These are phyloP conservation scores for Colletotrichum lupini DNA, from an alignment of 2,329 filamentous ascomycete genomes.

Conservation along the genomic window DNA sequence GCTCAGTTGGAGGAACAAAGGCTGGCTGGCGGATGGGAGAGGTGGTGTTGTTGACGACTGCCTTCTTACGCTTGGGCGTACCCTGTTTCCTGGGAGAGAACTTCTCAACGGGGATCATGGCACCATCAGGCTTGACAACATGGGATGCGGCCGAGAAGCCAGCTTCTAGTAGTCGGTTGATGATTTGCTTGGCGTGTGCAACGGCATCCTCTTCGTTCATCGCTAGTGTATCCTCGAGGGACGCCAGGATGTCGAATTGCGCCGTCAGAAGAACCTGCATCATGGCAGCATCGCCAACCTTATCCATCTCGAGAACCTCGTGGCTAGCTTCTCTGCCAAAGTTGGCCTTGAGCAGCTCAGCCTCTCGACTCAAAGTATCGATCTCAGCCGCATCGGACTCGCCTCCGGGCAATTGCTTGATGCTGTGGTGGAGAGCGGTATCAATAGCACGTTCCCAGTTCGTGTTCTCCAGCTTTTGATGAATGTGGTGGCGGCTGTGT, in stretches of 20 bases:
- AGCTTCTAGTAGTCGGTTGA: constrained; percentile 81
- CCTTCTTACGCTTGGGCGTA: constrained; percentile 81
- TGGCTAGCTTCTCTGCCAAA: constrained; percentile 83
- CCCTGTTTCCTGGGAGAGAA: constrained; percentile 78
- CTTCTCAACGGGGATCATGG: constrained; percentile 68
- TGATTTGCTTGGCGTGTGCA: constrained; percentile 79
- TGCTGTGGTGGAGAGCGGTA: constrained; percentile 85
- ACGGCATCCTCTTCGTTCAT: constrained; percentile 90
- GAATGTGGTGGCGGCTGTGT: constrained; percentile 88
- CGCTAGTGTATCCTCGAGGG: constrained; percentile 81
- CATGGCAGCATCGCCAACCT: constrained; percentile 78
- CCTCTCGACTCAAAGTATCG: constrained; percentile 80
- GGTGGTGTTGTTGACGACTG: constrained; percentile 49
- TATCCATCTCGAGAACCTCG: constrained; percentile 86
- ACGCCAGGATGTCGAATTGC: constrained; percentile 90
- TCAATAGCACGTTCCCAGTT: constrained; percentile 92
- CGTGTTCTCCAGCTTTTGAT: constrained; percentile 81
- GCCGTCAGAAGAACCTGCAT: constrained; percentile 87
- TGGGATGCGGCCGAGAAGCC: constrained; percentile 82
- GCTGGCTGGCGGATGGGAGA: constrained; percentile 59
- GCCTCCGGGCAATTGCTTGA: constrained; percentile 80
- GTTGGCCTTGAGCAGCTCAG: constrained; percentile 84
- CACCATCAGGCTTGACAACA: constrained; percentile 89
- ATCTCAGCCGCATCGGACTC: constrained; percentile 76
- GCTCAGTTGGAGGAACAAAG: constrained; percentile 47